Base-by-base conservation (phyloP, 2,329 filamentous ascomycete genomes). In the Cadophora gregata region DNA sequence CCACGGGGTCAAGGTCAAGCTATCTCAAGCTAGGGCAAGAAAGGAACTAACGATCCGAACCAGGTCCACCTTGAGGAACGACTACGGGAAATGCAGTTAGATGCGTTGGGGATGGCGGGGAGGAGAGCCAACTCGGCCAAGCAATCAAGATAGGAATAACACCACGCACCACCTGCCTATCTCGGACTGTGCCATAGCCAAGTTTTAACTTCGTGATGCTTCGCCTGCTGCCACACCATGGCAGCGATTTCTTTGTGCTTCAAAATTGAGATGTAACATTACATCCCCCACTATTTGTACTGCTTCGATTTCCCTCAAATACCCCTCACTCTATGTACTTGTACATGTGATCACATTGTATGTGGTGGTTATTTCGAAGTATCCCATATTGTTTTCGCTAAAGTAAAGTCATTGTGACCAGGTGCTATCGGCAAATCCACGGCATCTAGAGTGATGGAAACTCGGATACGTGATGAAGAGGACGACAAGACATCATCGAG, bases 231-330 rank as follows among this genome's bases (percentile, higher is more conserved):
- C 19, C 21, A 42, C 33, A 25, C 31, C 21, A 16, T 53, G 50
- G 50, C 31, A 56, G 25, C n/a, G 31, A 36, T 16, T 9, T 38
- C 19, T 9, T 12, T 25, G n/a, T 33, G 31, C 31, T 38, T 12
- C 16, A 19, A 21, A 16, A 19, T 27, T 53, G 21, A 16, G 36
- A 58, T 58, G 55, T 58, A 58, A 58, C 55, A 58, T 58, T 58
- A 58, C 55, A 58, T 33, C 16, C 33, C 4, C 55, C 33, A 53
- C 50, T 53, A 53, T 25, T n/a, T 31, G 25, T 53, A 53, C 55
- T 25, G 25, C 33, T 14, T 2, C 25, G 33, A 31, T 53, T 5
- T 53, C 10, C n/a, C 25, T 53, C 50, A n/a, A 5, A n/a, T 53
- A 53, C 24, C 50, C 27, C 25, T 53, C 50, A 47, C 19, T 47